Percentiles rank a stretch among this genome's conserved stretches.
These are phyloP conservation scores for Paraphoma sp. DNA, from an alignment of 2,329 filamentous ascomycete species.

Conservation along the genomic window DNA sequence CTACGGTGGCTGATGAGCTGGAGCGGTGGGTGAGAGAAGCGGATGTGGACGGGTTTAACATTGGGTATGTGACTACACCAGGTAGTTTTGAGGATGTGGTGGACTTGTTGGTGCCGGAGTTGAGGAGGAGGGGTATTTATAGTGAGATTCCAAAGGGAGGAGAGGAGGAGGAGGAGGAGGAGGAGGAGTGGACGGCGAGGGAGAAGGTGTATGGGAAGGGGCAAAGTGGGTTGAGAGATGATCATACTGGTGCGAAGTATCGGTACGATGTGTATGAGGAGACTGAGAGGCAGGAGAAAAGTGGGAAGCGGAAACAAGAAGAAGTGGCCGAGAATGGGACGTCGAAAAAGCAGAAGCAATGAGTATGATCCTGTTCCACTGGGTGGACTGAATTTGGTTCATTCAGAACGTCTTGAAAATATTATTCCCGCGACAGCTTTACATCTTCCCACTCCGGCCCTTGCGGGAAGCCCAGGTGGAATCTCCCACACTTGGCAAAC, in stretches of 20 bases:
- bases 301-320: background rate
- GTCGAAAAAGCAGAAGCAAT: background rate
- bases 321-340: background rate
- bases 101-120: constrained; percentile 46
- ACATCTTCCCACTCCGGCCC: constrained; percentile 50
- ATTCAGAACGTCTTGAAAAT: too few relatives aligned
- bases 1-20: constrained; percentile 55
- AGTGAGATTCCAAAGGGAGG: constrained; percentile 19
- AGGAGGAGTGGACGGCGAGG: constrained; percentile 41
- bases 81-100: constrained; percentile 49
- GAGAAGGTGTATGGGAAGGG: constrained; percentile 70
- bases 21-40: constrained; percentile 55
- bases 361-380: background rate
- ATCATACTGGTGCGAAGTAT: constrained; percentile 66
- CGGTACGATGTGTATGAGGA: constrained; percentile 69
- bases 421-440: constrained; percentile 3
- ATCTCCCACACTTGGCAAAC: constrained; percentile 51
- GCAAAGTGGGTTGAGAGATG: constrained; percentile 61
- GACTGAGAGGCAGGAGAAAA: background rate
- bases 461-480: constrained; percentile 52
- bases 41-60: constrained; percentile 46
- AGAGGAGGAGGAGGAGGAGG: constrained; percentile 18
- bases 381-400: too few relatives aligned
- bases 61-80: constrained; percentile 53
- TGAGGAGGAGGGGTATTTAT: constrained; percentile 44